Evolutionary conservation across 805 yeast species (phyloP), one percentile per base, ranked within the genome.

Genomic region (Myxozyma kluyveri): DNA sequence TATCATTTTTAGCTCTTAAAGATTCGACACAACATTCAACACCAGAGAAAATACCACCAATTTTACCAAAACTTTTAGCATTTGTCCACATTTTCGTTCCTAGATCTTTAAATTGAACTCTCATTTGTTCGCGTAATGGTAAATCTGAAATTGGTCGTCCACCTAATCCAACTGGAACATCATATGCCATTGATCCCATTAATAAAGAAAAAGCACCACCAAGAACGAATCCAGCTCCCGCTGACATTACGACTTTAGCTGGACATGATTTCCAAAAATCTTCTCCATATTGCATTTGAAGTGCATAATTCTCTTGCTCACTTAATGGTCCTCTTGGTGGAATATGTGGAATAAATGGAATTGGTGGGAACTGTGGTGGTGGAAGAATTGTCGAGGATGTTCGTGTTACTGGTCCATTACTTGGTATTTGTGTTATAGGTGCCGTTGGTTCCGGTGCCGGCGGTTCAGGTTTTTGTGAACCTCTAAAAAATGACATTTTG

Each of bases 141-240:
- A 91, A 73, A 55, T 90, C 95, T 3, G 89, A 77, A 18, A 60
- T 2, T 31, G 63, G 63, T 37, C 72, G 72, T 1, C 77, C 74
- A 0, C 81, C 78, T 26, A 63, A 59, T 24, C 73, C 70, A 35
- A 88, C 85, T 1, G 95, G 88, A 1, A 86, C 88, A 69, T 87
- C 96, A 65, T 86, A 88, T 0, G 90, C 81, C 88, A 83, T 83
- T 45, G 70, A 63, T 44, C 74, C 71, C 97, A 91, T 93, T 73
- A 91, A 89, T 44, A 93, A 72, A 57, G 98, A 97, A 69, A 91
- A 89, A 53, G 90, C 86, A 56, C 97, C 98, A 71, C 98, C 98
- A 33, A 91, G 80, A 35, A 84, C 90, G 70, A 88, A 91, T 21
- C 98, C 98, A 12, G 95, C 83, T 19, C 84, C 96, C 56, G 96